phyloP scores from a whole-genome alignment of 2,329 filamentous ascomycete species.

The Phialocephala sp. region DNA sequence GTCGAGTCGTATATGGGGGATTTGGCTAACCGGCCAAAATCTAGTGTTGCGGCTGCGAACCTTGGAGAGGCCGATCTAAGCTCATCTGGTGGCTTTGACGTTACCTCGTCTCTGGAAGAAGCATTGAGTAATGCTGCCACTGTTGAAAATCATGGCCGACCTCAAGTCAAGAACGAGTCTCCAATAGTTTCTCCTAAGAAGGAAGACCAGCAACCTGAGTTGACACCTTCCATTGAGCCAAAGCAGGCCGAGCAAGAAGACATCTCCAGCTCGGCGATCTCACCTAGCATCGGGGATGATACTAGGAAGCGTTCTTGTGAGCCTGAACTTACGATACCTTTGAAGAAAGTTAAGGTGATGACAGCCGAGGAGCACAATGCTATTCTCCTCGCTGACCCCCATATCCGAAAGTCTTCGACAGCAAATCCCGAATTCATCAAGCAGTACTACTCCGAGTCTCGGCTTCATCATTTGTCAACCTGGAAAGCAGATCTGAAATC shows the following conservation, averaged over 20 bases:
- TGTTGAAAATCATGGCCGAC: not conserved
- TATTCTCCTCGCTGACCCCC: constrained; percentile 80
- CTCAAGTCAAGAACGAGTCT: not conserved
- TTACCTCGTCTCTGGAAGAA: constrained; percentile 43
- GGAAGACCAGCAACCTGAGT: not conserved
- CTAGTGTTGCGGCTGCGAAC: not conserved
- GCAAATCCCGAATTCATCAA: constrained; percentile 93
- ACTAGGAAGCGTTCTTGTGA: constrained; percentile 27
- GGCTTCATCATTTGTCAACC: constrained; percentile 90
- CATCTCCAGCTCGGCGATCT: not conserved
- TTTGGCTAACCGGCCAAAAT: constrained; percentile 12
- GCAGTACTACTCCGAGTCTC: constrained; percentile 94
- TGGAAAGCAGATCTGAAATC: constrained; percentile 97
- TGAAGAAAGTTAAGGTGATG: constrained; percentile 48
- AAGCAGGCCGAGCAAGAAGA: not conserved
- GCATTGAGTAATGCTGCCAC: constrained; percentile 36
- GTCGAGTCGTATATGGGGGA: constrained; percentile 15
- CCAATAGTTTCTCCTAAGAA: constrained; percentile 1
- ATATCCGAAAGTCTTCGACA: constrained; percentile 85
- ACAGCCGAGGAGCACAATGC: constrained; percentile 95
- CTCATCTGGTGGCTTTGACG: constrained; percentile 40
- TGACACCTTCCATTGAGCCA: constrained; percentile 1
- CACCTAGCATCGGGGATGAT: not conserved
- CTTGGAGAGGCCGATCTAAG: constrained; percentile 7
- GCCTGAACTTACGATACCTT: constrained; percentile 22